These are phyloP conservation scores for Coemansia javaensis DNA, from an alignment of 192 early-diverging fungal genomes.

Conservation along the genomic window DNA sequence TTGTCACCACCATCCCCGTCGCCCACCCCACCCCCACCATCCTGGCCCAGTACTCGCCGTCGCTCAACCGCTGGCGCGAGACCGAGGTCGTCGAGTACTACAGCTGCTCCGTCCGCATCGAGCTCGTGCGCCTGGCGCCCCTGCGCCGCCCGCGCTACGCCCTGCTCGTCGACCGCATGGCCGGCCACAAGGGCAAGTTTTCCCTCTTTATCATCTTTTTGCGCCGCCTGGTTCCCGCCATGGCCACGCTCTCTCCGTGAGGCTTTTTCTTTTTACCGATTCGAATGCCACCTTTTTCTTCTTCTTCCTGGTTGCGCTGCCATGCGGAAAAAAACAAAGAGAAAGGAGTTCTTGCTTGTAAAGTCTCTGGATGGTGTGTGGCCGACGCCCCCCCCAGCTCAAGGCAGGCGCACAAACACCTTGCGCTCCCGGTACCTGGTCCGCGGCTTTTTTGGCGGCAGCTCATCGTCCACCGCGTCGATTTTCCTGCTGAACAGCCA, in stretches of 20 bases:
- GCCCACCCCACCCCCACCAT: constrained; percentile 21
- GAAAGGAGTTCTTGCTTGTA: too few relatives aligned
- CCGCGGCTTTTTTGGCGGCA: too few relatives aligned
- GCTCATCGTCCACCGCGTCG: too few relatives aligned
- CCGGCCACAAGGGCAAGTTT: constrained; percentile 43
- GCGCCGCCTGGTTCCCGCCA: constrained; percentile 20
- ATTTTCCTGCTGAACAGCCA: too few relatives aligned
- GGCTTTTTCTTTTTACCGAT: too few relatives aligned
- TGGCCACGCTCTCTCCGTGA: constrained; percentile 15
- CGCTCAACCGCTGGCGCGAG: constrained; percentile 35
- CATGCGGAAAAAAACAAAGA: too few relatives aligned
- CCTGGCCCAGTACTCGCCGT: constrained; percentile 47
- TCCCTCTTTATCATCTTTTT: constrained; percentile 28
- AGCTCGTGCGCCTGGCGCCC: constrained; percentile 24
- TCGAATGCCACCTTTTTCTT: too few relatives aligned
- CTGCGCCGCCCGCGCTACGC: constrained; percentile 16
- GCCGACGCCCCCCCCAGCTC: too few relatives aligned
- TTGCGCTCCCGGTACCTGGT: too few relatives aligned
- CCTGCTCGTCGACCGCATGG: constrained; percentile 31
- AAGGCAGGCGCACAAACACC: too few relatives aligned
- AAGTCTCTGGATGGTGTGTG: too few relatives aligned
- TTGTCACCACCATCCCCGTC: constrained; percentile 21
- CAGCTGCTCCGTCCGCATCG: constrained; percentile 41
- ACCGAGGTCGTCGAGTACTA: constrained; percentile 49
- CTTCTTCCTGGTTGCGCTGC: too few relatives aligned